Base-by-base conservation (phyloP, 371 early-diverging fungal genomes). In the Apophysomyces trapeziformis region DNA sequence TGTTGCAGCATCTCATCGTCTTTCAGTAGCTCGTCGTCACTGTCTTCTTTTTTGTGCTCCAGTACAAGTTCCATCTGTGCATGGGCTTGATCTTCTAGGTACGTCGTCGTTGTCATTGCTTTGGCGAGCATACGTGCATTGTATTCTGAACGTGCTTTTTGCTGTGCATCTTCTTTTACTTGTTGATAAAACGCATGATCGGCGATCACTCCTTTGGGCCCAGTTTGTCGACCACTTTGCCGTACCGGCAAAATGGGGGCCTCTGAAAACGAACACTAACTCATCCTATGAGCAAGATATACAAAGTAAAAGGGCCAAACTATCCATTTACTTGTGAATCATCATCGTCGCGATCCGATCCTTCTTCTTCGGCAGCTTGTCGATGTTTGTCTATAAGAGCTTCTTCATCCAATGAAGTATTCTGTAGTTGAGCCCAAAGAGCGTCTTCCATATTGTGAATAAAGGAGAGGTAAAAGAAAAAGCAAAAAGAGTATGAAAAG, bases 121-220 rank as follows among this genome's bases (percentile, higher is more conserved):
- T 77, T 76, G 36, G 81, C 71, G 9, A 75, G 58, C 67, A 84
- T 69, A 35, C 68, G 66, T 5, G 76, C 75, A 70, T 84, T 82
- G 58, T 80, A 69, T 32, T 78, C 73, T 35, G 67, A 50, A 13
- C 70, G 70, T 6, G 59, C 44, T 4, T 66, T 67, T 5, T 46
- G 57, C 54, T 77, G 64, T 8, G 62, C 65, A 45, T 69, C 72
- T 16, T 68, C 61, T 54, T 74, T 57, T 38, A 65, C 39, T 70
- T 76, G 69, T 58, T 79, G 70, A 57, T 81, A 72, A 66, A 72
- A 75, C 7, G 68, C 75, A 58, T 84, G 77, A 69, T 87, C 87
- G 8, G 85, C 84, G 46, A 79, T 60, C 12, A 87, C 87, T 54
- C 87, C 87, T 68, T 87, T 87, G 14, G 85, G 85, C 0, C 87